Base-by-base conservation (phyloP, 306 rosid genomes). In the Fragaria nilgerrensis region DNA sequence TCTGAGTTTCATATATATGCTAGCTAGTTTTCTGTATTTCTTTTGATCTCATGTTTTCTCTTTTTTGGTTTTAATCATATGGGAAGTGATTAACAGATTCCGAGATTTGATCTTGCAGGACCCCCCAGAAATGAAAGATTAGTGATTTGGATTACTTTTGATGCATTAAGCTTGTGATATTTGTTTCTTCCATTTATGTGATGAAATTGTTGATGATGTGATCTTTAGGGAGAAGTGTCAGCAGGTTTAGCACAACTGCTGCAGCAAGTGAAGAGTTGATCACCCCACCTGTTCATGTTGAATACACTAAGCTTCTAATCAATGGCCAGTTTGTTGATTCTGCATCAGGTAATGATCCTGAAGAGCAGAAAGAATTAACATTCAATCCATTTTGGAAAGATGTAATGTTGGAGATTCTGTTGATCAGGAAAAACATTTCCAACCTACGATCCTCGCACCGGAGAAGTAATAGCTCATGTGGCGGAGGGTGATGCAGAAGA, bases 401-500 rank as follows among this genome's bases (percentile, higher is more conserved):
- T 67, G n/a, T 73, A 44, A 29, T 34, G 63, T 36, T 76, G 62
- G 71, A 79, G 34, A 43, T 47, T 64, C 17, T 62, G 53, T 73
- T 81, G 78, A 44, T 61, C 84, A 94, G 97, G 98, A 80, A 94
- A 89, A 88, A 89, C 90, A n/a, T 94, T 94, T 79, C 96, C 96
- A 39, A 79, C 98, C 4, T 88, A 77, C 58, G 98, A 94, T 52
- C 98, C 98, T 5, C 93, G 98, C 27, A 85, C 95, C 1, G 97
- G 88, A 53, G 97, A 94, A 66, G 95, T 89, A 81, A 86, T 94
- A 81, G 96, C 98, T 76, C 85, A 82, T 74, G 95, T 94, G 64
- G 95, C 97, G 13, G 97, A 89, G 81, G 95, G 90, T 1, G 96
- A 92, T 61, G 86, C 81, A 10, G 96, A 94, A 78, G 97, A 94